Base-by-base conservation (phyloP, 768 basidiomycete genomes). In the Arthromyces matolae region DNA sequence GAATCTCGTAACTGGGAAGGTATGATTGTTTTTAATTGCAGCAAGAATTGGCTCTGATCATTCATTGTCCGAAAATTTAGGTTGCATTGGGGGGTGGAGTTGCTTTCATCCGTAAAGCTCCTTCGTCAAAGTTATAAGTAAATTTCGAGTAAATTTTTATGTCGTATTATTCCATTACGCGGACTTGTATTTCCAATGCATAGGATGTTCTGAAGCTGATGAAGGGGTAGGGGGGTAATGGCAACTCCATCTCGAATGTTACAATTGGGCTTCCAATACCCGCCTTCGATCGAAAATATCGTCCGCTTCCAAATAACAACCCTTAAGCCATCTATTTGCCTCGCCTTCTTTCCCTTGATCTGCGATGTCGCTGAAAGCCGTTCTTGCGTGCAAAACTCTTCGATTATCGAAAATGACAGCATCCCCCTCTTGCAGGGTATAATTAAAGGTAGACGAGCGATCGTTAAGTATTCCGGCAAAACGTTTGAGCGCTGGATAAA, bases 401-500 rank as follows among this genome's bases (percentile, higher is more conserved):
- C 93, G 74, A 59, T 98, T 99, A 61, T 97, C 94, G 56, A 99
- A 99, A 8, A 95, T 42, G 16, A 89, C 92, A 5, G 84, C 84
- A 51, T 95, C 91, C 24, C 92, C 91, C 65, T 93, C 90, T 24
- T 69, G 63, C 35, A 97, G 68, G 38, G 78, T 81, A 65, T 89
- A 84, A 53, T 78, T 64, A 50, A 77, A 86, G 33, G 72, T 73
- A 20, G 74, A 76, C 9, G 56, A 57, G 0, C 74, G 70, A 14
- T 76, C 72, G 42, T 84, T 77, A 2, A 93, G 62, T 10, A 84
- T 56, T 0, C 64, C 58, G 2, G 82, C 76, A 55, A 93, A 97
- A 13, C 66, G 63, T 3, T 60, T 53, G 3, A 97, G 68, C 4
- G 89, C 86, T 1, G 68, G 56, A 58, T 84, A 88, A 56, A 90